Percentiles rank a stretch among this genome's conserved stretches.
These are phyloP conservation scores for Lachnellula arida DNA, from an alignment of 2,329 filamentous ascomycete species.

Conservation along the genomic window DNA sequence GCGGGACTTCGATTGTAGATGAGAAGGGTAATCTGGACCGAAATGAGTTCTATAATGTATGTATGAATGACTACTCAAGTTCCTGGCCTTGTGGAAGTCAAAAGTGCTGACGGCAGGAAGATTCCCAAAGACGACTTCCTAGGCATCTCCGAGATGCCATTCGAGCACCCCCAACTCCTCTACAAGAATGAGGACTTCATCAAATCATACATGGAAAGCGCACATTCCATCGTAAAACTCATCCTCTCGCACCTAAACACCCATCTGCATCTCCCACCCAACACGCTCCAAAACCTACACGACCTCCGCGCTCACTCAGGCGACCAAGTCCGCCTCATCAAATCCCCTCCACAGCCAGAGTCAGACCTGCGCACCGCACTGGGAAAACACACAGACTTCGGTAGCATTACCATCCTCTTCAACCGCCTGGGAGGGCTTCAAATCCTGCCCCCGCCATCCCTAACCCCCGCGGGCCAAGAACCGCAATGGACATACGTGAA, in stretches of 20 bases:
- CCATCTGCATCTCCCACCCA: slow-evolving; percentile 21
- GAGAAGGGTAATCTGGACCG: slow-evolving; percentile 24
- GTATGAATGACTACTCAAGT: slow-evolving; percentile 8
- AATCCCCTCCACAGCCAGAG: slow-evolving; percentile 24
- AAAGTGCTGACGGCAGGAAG: slow-evolving; percentile 5
- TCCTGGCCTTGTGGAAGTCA: background rate
- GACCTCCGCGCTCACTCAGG: slow-evolving; percentile 14
- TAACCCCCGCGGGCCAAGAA: slow-evolving; percentile 14
- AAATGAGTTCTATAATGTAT: slow-evolving; percentile 29
- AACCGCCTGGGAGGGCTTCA: slow-evolving; percentile 38
- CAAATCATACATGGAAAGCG: slow-evolving; percentile 17
- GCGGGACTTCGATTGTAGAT: slow-evolving; percentile 21
- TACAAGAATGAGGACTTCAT: slow-evolving; percentile 15
- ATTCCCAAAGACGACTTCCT: slow-evolving; percentile 29
- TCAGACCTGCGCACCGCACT: slow-evolving; percentile 20
- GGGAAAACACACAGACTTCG: slow-evolving; percentile 36
- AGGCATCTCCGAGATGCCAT: slow-evolving; percentile 14
- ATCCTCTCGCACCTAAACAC: slow-evolving; percentile 24
- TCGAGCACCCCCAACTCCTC: slow-evolving; percentile 22
- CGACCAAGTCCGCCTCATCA: slow-evolving; percentile 26
- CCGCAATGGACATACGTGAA: slow-evolving; percentile 33
- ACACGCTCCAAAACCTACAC: slow-evolving; percentile 20
- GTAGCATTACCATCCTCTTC: slow-evolving; percentile 37
- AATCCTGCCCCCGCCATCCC: slow-evolving; percentile 29
- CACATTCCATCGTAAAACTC: slow-evolving; percentile 18